phyloP scores from a whole-genome alignment of 2,329 filamentous ascomycete species.

The Penicillium sp. region DNA sequence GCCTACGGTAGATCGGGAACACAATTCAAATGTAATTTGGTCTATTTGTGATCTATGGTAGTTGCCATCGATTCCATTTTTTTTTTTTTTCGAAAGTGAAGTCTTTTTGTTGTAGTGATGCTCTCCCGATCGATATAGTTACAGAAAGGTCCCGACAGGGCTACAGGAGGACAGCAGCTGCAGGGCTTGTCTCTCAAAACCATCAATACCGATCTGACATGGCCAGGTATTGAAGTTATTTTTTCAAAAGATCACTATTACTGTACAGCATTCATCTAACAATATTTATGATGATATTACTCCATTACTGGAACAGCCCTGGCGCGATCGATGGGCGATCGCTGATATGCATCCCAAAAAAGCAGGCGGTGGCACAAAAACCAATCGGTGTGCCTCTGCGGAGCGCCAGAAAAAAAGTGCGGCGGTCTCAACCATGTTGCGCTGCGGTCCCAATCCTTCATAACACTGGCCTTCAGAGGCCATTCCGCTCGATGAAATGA shows the following conservation, averaged over 20 bases:
- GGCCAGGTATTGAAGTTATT: not conserved
- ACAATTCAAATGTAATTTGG: no score
- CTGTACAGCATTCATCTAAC: not conserved
- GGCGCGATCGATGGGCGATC: not conserved
- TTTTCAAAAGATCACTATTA: no score
- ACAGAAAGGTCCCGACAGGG: not conserved
- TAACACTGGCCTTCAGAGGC: not conserved
- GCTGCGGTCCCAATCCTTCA: not conserved
- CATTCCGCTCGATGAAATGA: conserved; percentile 34
- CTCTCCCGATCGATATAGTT: not conserved
- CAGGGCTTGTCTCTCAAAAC: not conserved
- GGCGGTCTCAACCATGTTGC: not conserved
- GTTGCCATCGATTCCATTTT: no score
- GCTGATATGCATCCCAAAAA: not conserved
- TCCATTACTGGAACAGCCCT: not conserved
- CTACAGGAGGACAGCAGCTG: no score
- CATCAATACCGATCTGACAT: not conserved
- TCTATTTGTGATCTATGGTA: no score
- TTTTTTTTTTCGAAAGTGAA: no score
- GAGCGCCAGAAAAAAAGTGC: conserved; percentile 10
- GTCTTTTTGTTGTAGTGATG: not conserved
- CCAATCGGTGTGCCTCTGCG: not conserved
- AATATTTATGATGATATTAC: not conserved
- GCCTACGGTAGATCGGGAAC: not conserved
- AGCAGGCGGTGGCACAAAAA: conserved; percentile 3